Conservation (phyloP, 2,329 filamentous ascomycete species). For the Cladosporium austrohemisphaericum region DNA sequence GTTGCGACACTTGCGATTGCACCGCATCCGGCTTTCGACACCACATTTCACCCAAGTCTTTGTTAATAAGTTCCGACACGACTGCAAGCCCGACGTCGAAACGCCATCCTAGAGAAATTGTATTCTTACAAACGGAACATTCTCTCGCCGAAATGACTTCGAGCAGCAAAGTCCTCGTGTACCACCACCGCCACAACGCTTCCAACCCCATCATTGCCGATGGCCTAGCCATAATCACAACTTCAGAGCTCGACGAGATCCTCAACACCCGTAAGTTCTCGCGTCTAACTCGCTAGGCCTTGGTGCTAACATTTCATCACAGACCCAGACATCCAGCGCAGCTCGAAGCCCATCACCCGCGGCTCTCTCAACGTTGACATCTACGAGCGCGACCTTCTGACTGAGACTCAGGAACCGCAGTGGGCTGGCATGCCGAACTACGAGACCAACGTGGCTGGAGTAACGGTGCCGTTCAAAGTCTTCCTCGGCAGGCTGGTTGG, state of each 20-base stretch:
- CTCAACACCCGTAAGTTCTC: conserved; percentile 14
- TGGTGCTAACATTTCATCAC: neutral
- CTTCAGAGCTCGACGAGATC: conserved; percentile 18
- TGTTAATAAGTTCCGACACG: neutral
- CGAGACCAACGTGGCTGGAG: conserved; percentile 21
- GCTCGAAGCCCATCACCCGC: conserved; percentile 18
- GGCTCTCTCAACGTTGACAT: conserved; percentile 19
- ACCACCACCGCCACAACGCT: conserved; percentile 21
- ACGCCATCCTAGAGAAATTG: no score
- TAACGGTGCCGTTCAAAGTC: conserved; percentile 21
- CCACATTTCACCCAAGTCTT: neutral
- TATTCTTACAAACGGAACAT: no score
- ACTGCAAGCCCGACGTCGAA: no score
- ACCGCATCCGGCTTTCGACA: no score
- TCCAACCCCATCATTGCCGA: conserved; percentile 16
- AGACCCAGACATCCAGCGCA: conserved; percentile 21
- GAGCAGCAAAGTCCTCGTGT: conserved; percentile 24
- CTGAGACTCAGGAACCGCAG: conserved; percentile 16
- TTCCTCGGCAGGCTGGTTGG: conserved; percentile 14
- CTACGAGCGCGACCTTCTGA: conserved; percentile 21
- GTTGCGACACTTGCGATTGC: neutral
- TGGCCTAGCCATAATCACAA: conserved; percentile 18
- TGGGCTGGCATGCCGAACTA: conserved; percentile 17
- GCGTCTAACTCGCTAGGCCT: neutral
- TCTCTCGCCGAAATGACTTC: conserved; percentile 12